Evolutionary conservation across 2,329 filamentous ascomycete genomes (phyloP).

Genomic region (Tympanopsis confertula): DNA sequence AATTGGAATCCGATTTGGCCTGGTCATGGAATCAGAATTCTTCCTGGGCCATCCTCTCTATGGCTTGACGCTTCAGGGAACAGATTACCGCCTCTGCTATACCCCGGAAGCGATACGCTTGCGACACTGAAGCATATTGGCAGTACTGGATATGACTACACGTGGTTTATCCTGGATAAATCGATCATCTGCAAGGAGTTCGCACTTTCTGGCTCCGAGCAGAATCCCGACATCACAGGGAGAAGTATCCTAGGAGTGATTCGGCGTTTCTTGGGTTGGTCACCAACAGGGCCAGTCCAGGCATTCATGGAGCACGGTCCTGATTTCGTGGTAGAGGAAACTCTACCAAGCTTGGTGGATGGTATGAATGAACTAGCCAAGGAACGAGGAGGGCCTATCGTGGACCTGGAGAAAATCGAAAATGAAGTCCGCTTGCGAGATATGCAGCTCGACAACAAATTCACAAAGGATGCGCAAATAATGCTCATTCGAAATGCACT

Average conservation of each 20-base stretch:
- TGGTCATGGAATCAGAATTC: conserved; percentile 44
- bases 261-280: conserved; percentile 34
- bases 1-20: conserved; percentile 57
- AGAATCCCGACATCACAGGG: conserved; percentile 47
- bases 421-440: conserved; percentile 40
- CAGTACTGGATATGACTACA: conserved; percentile 48
- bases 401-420: conserved; percentile 30
- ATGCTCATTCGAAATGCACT: conserved; percentile 49
- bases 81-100: conserved; percentile 42
- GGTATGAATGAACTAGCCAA: conserved; percentile 46
- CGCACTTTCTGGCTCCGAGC: conserved; percentile 49
- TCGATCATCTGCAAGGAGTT: conserved; percentile 50
- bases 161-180: conserved; percentile 49
- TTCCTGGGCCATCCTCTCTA: conserved; percentile 48
- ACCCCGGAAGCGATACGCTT: conserved; percentile 44
- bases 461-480: conserved; percentile 47
- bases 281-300: conserved; percentile 41
- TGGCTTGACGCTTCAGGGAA: conserved; percentile 52
- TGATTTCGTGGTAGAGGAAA: conserved; percentile 48
- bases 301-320: conserved; percentile 45
- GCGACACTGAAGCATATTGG: conserved; percentile 47
- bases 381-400: conserved; percentile 29
- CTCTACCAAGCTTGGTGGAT: conserved; percentile 37
- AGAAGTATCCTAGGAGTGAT: conserved; percentile 43
- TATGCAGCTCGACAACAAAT: conserved; percentile 40